These are phyloP conservation scores for Chimonanthus praecox DNA, from an alignment of 164 flowering plant species.

Conservation along the genomic window DNA sequence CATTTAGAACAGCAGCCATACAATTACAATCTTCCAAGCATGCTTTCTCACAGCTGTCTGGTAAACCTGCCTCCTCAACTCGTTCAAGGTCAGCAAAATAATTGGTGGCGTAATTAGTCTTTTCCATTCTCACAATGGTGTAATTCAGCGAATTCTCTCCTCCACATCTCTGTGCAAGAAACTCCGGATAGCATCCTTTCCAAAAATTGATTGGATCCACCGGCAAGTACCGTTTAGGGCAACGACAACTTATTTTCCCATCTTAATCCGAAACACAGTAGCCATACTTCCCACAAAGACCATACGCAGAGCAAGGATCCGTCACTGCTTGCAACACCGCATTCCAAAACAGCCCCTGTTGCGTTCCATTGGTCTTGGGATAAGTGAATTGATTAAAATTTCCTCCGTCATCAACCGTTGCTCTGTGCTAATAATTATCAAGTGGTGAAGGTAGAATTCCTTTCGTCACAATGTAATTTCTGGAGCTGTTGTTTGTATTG, in stretches of 20 bases:
- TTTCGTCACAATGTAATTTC: background rate
- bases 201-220: no score
- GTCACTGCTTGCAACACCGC: slow-evolving; percentile 14
- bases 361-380: slow-evolving; percentile 12
- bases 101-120: slow-evolving; percentile 12
- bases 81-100: slow-evolving; percentile 10
- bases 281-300: slow-evolving; percentile 22
- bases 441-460: slow-evolving; percentile 7
- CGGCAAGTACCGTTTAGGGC: slow-evolving; percentile 19
- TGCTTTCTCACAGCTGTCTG: slow-evolving; percentile 19
- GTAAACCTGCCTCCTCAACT: background rate
- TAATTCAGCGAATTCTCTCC: slow-evolving; percentile 5
- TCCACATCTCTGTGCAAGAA: slow-evolving; percentile 6
- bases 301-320: slow-evolving; percentile 14
- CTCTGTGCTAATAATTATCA: slow-evolving; percentile 24
- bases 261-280: slow-evolving; percentile 16
- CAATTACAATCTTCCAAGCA: slow-evolving; percentile 23
- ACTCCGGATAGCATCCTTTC: slow-evolving; percentile 20
- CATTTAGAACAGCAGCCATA: slow-evolving; percentile 8
- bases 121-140: slow-evolving; percentile 8
- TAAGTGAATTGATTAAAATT: slow-evolving; percentile 21
- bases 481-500: background rate
- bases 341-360: slow-evolving; percentile 4
- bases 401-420: slow-evolving; percentile 18
- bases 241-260: slow-evolving; percentile 11